Percentiles rank a stretch among this genome's conserved stretches.
Conservation (phyloP, 192 early-diverging fungal genomes). For the Mortierella claussenii region DNA sequence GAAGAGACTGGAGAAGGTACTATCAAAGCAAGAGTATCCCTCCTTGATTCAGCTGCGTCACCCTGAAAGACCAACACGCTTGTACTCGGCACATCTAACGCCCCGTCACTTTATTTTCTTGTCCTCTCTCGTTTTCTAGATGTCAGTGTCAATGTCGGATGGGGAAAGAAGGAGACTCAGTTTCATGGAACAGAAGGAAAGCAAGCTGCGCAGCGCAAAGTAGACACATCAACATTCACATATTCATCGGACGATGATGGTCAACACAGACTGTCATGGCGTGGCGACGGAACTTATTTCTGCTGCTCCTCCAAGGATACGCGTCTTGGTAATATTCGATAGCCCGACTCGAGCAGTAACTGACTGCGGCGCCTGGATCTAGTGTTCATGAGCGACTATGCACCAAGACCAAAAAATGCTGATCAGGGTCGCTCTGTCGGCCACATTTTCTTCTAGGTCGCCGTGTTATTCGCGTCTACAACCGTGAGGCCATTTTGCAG, state of each 20-base stretch:
- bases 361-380: too few relatives aligned
- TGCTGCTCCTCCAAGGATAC: slow-evolving; percentile 76
- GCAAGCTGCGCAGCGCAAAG: slow-evolving; percentile 68
- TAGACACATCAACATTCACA: slow-evolving; percentile 48
- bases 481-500: slow-evolving; percentile 88
- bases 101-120: too few relatives aligned
- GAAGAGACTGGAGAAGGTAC: slow-evolving; percentile 76
- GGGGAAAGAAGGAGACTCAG: slow-evolving; percentile 97
- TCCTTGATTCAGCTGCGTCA: background rate
- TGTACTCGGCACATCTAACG: too few relatives aligned
- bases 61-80: too few relatives aligned
- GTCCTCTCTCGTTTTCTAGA: too few relatives aligned
- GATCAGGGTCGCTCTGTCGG: too few relatives aligned
- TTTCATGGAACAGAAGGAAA: slow-evolving; percentile 95
- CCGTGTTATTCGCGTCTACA: slow-evolving; percentile 81
- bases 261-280: slow-evolving; percentile 83
- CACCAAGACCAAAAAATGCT: too few relatives aligned
- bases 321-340: slow-evolving; percentile 54
- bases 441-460: slow-evolving; percentile 45
- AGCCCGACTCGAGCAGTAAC: too few relatives aligned
- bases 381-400: too few relatives aligned
- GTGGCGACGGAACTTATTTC: slow-evolving; percentile 89
- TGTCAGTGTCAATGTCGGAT: slow-evolving; percentile 85
- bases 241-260: slow-evolving; percentile 76
- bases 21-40: background rate